Percentiles rank a stretch among this genome's conserved stretches.
phyloP scores from a whole-genome alignment of 345 rosid genomes.

The Lenwebbia sp. region DNA sequence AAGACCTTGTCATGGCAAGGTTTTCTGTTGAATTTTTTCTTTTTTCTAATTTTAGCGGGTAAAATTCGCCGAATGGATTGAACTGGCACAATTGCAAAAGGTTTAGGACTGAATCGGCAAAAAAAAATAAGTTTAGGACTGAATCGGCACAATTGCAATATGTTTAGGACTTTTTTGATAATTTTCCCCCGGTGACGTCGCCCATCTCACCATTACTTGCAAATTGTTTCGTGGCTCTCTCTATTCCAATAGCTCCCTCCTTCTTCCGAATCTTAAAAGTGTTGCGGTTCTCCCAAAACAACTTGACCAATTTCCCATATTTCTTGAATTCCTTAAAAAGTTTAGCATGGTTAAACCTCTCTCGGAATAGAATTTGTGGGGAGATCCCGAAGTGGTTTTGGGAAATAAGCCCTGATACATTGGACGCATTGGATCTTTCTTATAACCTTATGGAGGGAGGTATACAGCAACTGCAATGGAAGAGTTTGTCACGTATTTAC shows the following conservation, averaged over 20 bases:
- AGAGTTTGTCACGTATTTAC: rapidly evolving
- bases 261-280: too few relatives aligned
- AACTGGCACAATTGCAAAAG: too few relatives aligned
- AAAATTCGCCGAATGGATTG: too few relatives aligned
- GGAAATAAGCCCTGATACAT: background rate
- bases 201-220: rapidly evolving
- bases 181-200: rapidly evolving
- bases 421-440: background rate
- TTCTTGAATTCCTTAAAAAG: background rate
- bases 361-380: rapidly evolving
- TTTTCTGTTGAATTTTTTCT: too few relatives aligned
- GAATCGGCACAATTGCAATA: too few relatives aligned
- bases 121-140: too few relatives aligned
- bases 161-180: too few relatives aligned
- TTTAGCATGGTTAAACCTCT: rapidly evolving
- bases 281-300: rapidly evolving
- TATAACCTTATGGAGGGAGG: rapidly evolving
- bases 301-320: background rate
- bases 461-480: background rate
- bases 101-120: too few relatives aligned
- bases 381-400: background rate
- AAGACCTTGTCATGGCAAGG: too few relatives aligned
- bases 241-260: too few relatives aligned
- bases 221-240: rapidly evolving
- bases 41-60: too few relatives aligned